A percentile compares a stretch with the other conserved stretches of the same genome.
Conservation (phyloP, 2,329 filamentous ascomycete genomes). For the Cylindrodendrum hubeiense region DNA sequence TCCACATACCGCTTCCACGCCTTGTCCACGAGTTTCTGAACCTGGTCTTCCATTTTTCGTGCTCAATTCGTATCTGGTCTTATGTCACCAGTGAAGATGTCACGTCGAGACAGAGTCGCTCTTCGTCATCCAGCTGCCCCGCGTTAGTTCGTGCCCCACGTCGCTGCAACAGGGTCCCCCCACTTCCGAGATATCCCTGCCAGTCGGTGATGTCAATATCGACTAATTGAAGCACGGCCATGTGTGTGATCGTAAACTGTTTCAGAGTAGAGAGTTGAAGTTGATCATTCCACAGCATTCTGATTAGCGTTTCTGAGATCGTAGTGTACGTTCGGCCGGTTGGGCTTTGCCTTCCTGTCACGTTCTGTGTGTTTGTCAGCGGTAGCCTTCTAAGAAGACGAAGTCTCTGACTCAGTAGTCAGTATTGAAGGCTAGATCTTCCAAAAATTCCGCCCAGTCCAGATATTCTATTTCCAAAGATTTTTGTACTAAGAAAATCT, state of each 20-base stretch:
- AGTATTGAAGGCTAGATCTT: background rate
- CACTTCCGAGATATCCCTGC: slow-evolving; percentile 11
- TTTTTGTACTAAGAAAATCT: too few relatives aligned
- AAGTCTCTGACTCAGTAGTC: background rate
- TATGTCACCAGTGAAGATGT: background rate
- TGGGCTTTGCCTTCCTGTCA: background rate
- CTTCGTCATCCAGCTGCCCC: slow-evolving; percentile 41
- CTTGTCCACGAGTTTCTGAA: slow-evolving; percentile 77
- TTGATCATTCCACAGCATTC: background rate
- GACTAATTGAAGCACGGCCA: background rate
- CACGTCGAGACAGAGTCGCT: background rate
- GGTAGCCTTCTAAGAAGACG: background rate
- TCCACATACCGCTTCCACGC: slow-evolving; percentile 73
- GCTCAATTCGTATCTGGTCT: background rate
- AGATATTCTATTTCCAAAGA: too few relatives aligned
- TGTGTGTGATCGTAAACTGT: background rate
- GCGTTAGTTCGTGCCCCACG: slow-evolving; percentile 40
- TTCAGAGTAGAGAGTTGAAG: background rate
- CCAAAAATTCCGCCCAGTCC: too few relatives aligned
- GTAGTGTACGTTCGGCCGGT: background rate
- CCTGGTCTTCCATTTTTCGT: slow-evolving; percentile 80
- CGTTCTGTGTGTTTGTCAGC: background rate
- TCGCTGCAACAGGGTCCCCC: slow-evolving; percentile 36
- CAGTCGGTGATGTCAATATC: slow-evolving; percentile 14
- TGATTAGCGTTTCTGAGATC: too few relatives aligned